Conservation (phyloP, 106 monocot genomes). For the Acorus gramineus region DNA sequence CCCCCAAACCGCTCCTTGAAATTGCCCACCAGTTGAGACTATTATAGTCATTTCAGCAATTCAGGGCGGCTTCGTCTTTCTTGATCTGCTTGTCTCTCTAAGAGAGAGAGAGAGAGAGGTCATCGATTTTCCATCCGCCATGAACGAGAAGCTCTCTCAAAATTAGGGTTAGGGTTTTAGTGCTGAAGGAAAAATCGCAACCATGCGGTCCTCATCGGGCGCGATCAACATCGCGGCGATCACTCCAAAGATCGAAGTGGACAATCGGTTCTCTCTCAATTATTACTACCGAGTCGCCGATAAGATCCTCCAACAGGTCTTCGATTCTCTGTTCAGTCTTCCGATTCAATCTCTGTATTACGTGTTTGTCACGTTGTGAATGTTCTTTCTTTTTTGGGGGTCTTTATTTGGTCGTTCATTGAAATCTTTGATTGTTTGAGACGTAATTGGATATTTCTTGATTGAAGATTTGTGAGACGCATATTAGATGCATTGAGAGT, state of each 20-base stretch:
- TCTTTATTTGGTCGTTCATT: not conserved
- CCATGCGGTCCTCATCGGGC: conserved; percentile 24
- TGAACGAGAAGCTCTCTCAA: no score
- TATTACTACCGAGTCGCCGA: conserved; percentile 79
- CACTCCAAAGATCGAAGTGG: conserved; percentile 51
- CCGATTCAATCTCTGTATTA: not conserved
- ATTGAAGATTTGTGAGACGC: no score
- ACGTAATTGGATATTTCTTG: no score
- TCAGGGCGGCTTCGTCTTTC: no score
- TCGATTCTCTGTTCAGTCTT: not conserved
- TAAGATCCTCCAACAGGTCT: conserved; percentile 72
- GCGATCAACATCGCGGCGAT: conserved; percentile 53
- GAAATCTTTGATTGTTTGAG: no score
- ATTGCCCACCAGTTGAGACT: no score
- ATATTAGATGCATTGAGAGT: no score
- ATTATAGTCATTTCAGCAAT: no score
- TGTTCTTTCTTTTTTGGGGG: not conserved
- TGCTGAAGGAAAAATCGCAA: not conserved
- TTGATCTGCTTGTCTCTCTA: conserved; percentile 7
- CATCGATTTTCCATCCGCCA: no score
- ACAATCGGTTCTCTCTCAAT: conserved; percentile 72
- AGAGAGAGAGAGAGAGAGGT: not conserved
- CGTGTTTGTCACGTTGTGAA: not conserved
- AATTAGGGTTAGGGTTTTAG: no score
- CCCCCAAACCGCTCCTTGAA: no score